Evolutionary conservation across 2,329 filamentous ascomycete species (phyloP), one percentile per base, ranked within the genome.

Genomic region (Arthrocladium fulminans): DNA sequence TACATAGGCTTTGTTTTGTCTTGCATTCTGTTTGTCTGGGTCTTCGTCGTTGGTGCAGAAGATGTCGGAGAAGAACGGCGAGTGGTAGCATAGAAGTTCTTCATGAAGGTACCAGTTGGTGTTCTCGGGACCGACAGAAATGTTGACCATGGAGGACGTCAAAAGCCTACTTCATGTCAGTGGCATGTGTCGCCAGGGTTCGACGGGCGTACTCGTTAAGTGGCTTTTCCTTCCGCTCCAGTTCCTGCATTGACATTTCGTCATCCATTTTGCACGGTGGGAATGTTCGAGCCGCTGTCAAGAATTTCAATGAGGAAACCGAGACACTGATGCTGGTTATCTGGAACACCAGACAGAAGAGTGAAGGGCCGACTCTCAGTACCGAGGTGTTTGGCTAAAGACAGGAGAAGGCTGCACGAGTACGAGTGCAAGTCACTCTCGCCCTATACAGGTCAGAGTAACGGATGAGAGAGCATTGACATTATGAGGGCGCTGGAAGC

Each of bases 91-190:
- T 39, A 77, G 70, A 6, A 77, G 73, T 55, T 75, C 75, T 58
- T 77, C 73, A 66, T 77, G 74, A 3, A 77, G 65, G 48, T 71
- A 67, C 73, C 73, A 77, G 61, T 74, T 71, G 1, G 73, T 75
- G 63, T 73, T 74, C 29, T 74, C 70, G 5, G 66, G 54, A 47
- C 74, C 74, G 60, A 77, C 71, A 60, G 76, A 77, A 61, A 77
- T 70, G 63, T 77, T 72, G 49, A 77, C 74, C 64, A 77, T 71
- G 51, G 72, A 68, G 48, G 66, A 68, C 50, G 73, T 73, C 53
- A 77, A 71, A 56, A 77, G 72, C 63, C 72, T 75, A 56, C 13
- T 34, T 13, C 20, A 7, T 39, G 32, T 42, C 34, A 47, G 43
- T 44, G n/a, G 24, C 45, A 12, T n/a, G 45, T 45, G 19, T 10